Conservation (phyloP, 768 basidiomycete species). For the Daedaleopsis sinensis region DNA sequence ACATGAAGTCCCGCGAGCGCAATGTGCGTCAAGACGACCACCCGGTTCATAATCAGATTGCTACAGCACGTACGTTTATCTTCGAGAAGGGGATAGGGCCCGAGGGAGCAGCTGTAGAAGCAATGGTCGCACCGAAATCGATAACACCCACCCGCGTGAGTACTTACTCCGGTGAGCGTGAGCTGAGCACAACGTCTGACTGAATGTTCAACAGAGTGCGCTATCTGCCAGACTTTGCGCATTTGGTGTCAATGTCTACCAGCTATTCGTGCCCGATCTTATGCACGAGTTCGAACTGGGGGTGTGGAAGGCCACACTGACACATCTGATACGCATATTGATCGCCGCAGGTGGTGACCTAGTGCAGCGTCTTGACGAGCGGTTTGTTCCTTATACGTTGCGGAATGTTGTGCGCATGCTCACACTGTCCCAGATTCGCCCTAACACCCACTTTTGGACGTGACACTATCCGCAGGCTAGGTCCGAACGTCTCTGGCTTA, state of each 20-base stretch:
- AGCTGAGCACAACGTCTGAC: no score
- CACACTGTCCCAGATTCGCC: slow-evolving; percentile 19
- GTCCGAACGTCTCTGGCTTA: slow-evolving; percentile 27
- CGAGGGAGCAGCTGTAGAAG: not conserved
- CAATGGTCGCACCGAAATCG: not conserved
- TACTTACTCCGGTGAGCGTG: no score
- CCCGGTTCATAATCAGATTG: not conserved
- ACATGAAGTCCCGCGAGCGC: not conserved
- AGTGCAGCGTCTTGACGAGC: slow-evolving; percentile 10
- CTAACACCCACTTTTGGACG: slow-evolving; percentile 26
- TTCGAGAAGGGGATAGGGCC: not conserved
- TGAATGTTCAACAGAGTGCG: no score
- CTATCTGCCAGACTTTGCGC: slow-evolving; percentile 29
- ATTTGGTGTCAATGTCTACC: slow-evolving; percentile 30
- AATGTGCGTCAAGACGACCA: not conserved
- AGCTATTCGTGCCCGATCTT: slow-evolving; percentile 33
- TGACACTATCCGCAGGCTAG: slow-evolving; percentile 26
- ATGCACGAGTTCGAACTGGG: slow-evolving; percentile 40
- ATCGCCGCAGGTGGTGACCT: not conserved
- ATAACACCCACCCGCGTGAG: not conserved
- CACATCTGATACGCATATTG: slow-evolving; percentile 31
- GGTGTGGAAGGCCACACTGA: slow-evolving; percentile 33
- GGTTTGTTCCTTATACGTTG: no score
- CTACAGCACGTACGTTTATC: not conserved
- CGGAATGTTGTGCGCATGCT: no score